Evolutionary conservation across 306 rosid species (phyloP).

Genomic region (Castanea sativa): DNA sequence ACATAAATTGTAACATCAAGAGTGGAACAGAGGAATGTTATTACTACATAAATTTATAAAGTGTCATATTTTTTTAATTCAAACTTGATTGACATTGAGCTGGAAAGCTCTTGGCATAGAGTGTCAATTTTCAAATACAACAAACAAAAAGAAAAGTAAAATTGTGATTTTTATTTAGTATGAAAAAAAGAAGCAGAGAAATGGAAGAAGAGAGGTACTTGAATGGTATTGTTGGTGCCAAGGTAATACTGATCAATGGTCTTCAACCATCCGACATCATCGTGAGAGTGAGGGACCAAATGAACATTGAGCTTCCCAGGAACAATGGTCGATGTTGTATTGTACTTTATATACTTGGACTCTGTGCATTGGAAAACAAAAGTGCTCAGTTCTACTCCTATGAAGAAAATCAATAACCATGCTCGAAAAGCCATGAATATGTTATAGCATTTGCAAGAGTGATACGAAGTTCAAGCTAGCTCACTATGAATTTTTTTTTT

Average conservation of each 20-base stretch:
- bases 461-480: no score
- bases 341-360: slow-evolving; percentile 36
- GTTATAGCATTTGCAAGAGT: no score
- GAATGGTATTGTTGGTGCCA: slow-evolving; percentile 58
- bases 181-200: neutral
- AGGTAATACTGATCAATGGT: slow-evolving; percentile 61
- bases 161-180: no score
- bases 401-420: no score
- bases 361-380: neutral
- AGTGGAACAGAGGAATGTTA: no score
- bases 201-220: slow-evolving; percentile 18
- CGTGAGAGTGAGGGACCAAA: slow-evolving; percentile 56
- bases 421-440: no score
- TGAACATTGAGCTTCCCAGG: slow-evolving; percentile 51
- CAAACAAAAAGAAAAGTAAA: neutral
- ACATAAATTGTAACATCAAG: neutral
- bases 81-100: no score
- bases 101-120: no score
- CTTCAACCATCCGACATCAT: slow-evolving; percentile 63
- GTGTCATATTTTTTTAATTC: no score
- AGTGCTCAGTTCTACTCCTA: no score
- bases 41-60: no score
- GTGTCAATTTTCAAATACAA: neutral
- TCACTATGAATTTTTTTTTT: no score
- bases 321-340: slow-evolving; percentile 36